Conservation (phyloP, 108 stramenopile species). For the Cyclotella baltica region DNA sequence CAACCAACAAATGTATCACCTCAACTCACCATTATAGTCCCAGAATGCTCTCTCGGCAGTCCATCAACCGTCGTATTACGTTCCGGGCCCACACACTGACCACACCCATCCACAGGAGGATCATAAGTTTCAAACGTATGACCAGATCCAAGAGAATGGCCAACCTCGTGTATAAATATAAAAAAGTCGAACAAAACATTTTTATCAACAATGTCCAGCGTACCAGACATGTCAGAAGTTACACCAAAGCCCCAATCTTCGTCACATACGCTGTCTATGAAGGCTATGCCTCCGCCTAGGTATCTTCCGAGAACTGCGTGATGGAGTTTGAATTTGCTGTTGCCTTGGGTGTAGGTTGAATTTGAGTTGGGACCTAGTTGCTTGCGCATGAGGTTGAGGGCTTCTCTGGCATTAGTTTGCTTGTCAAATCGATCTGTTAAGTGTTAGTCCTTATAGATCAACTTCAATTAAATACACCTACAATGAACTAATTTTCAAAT, state of each 20-base stretch:
- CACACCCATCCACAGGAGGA: slow-evolving; percentile 44
- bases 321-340: slow-evolving; percentile 21
- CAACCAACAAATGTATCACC: too few relatives aligned
- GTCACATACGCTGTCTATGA: slow-evolving; percentile 41
- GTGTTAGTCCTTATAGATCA: too few relatives aligned
- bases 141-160: slow-evolving; percentile 31
- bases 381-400: slow-evolving; percentile 22
- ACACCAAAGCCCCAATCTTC: slow-evolving; percentile 41
- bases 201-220: slow-evolving; percentile 14
- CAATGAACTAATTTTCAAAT: too few relatives aligned
- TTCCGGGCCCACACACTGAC: slow-evolving; percentile 11
- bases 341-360: not conserved
- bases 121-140: slow-evolving; percentile 49
- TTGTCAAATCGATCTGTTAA: slow-evolving; percentile 25
- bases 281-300: slow-evolving; percentile 51
- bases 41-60: slow-evolving; percentile 28
- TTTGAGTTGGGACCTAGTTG: slow-evolving; percentile 5
- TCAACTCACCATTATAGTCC: slow-evolving; percentile 30
- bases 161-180: slow-evolving; percentile 39
- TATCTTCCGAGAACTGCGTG: slow-evolving; percentile 42
- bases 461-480: too few relatives aligned
- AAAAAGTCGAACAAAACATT: slow-evolving; percentile 43
- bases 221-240: slow-evolving; percentile 36
- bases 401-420: slow-evolving; percentile 26
- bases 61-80: slow-evolving; percentile 21